A percentile compares a stretch with the other conserved stretches of the same genome.
Conservation (phyloP, 2,329 filamentous ascomycete genomes). For the Simplicillium sp. region DNA sequence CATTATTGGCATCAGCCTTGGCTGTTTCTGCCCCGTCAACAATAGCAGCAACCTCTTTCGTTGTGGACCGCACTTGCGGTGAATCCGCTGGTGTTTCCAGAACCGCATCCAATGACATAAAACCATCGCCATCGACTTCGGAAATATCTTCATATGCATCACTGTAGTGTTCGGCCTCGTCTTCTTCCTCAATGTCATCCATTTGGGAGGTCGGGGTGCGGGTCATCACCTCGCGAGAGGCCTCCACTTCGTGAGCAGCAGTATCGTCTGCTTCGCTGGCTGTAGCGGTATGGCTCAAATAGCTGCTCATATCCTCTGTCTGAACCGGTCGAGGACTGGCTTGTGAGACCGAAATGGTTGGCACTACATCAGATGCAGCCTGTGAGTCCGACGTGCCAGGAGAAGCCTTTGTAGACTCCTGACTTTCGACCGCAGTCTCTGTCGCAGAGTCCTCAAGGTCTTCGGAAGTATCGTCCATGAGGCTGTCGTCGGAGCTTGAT, state of each 20-base stretch:
- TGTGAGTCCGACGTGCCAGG: too few species aligned
- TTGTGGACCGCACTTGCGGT: not conserved
- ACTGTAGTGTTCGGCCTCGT: conserved; percentile 53
- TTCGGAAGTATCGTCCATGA: conserved; percentile 8
- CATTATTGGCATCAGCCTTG: conserved; percentile 1
- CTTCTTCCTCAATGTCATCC: conserved; percentile 31
- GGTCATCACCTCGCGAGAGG: conserved; percentile 5
- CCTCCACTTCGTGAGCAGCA: conserved; percentile 3
- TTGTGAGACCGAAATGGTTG: conserved; percentile 33
- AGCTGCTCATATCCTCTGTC: conserved; percentile 5
- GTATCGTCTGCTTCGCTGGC: conserved; percentile 40
- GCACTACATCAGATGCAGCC: conserved; percentile 16
- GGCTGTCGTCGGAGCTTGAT: conserved; percentile 20
- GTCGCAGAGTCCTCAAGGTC: conserved; percentile 2
- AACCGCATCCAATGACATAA: conserved; percentile 64
- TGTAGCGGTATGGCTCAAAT: conserved; percentile 32
- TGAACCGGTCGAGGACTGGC: conserved; percentile 27
- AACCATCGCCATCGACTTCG: conserved; percentile 56
- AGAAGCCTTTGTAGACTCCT: not conserved
- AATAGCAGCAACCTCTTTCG: not conserved
- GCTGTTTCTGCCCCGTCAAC: not conserved
- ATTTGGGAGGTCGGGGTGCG: conserved; percentile 12
- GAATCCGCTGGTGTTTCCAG: conserved; percentile 45
- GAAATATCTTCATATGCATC: conserved; percentile 68
- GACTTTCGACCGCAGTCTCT: not conserved